Conservation (phyloP, 352 stramenopile species). For the Phytophthora capsici region DNA sequence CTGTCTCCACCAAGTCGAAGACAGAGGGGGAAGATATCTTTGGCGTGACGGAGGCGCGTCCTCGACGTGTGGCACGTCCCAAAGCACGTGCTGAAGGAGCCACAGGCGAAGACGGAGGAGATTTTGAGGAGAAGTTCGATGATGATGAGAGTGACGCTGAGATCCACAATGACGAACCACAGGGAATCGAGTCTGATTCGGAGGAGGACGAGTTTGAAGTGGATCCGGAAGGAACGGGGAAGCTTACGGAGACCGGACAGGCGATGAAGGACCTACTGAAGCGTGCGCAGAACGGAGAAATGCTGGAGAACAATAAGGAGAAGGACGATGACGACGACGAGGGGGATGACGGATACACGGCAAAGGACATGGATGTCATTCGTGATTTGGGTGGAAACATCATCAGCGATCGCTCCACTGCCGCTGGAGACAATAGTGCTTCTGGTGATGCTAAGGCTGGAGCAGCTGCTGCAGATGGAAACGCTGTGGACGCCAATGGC, state of each 20-base stretch:
- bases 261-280: conserved; percentile 88
- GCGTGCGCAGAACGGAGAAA: conserved; percentile 77
- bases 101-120: conserved; percentile 80
- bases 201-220: conserved; percentile 82
- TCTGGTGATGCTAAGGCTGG: conserved; percentile 38
- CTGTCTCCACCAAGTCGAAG: conserved; percentile 37
- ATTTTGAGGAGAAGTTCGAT: conserved; percentile 91
- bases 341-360: conserved; percentile 71
- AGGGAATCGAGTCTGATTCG: conserved; percentile 73
- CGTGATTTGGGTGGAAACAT: conserved; percentile 84
- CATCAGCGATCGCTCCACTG: conserved; percentile 66
- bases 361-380: conserved; percentile 86
- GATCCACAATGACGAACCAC: conserved; percentile 75
- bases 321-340: conserved; percentile 70
- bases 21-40: conserved; percentile 73
- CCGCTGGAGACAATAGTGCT: conserved; percentile 12
- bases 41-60: conserved; percentile 54
- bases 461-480: conserved; percentile 30
- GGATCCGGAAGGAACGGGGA: conserved; percentile 69
- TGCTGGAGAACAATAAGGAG: conserved; percentile 61
- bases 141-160: conserved; percentile 88
- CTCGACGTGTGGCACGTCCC: conserved; percentile 52
- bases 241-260: conserved; percentile 83
- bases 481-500: conserved; percentile 22
- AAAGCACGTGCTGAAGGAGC: conserved; percentile 66